Percentiles rank a stretch among this genome's conserved stretches.
Conservation (phyloP, 176 grass and related monocot species). For the Avena insularis region DNA sequence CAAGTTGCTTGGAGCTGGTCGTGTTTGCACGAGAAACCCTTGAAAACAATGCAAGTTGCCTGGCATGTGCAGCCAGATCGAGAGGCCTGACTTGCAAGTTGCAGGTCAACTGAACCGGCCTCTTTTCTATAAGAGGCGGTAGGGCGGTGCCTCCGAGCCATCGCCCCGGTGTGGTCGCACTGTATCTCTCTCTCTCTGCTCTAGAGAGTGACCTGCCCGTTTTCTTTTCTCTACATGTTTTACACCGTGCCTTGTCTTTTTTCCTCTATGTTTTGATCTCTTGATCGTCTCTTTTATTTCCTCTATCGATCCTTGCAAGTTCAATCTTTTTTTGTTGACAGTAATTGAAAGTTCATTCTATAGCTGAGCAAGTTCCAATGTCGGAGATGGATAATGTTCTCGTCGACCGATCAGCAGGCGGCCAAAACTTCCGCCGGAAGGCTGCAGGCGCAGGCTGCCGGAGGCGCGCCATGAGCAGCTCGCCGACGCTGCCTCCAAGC, state of each 20-base stretch:
- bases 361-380: background rate
- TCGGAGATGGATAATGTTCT: slow-evolving; percentile 45
- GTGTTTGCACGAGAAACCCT: background rate
- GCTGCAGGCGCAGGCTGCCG: background rate
- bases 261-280: background rate
- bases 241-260: background rate
- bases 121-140: slow-evolving; percentile 14
- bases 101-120: slow-evolving; percentile 16
- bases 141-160: slow-evolving; percentile 17
- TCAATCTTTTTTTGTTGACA: background rate
- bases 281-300: background rate
- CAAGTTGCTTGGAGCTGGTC: slow-evolving; percentile 36
- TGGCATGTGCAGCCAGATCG: background rate
- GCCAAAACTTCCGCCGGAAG: slow-evolving; percentile 21
- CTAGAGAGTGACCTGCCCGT: background rate
- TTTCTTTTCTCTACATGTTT: background rate
- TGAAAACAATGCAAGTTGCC: too few relatives aligned
- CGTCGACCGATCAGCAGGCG: slow-evolving; percentile 26
- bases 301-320: background rate
- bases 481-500: background rate
- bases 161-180: slow-evolving; percentile 3
- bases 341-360: background rate
- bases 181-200: background rate
- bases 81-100: background rate
- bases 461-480: slow-evolving; percentile 14